Evolutionary conservation across 257 asterid species (phyloP).

Genomic region (Verbena officinalis): DNA sequence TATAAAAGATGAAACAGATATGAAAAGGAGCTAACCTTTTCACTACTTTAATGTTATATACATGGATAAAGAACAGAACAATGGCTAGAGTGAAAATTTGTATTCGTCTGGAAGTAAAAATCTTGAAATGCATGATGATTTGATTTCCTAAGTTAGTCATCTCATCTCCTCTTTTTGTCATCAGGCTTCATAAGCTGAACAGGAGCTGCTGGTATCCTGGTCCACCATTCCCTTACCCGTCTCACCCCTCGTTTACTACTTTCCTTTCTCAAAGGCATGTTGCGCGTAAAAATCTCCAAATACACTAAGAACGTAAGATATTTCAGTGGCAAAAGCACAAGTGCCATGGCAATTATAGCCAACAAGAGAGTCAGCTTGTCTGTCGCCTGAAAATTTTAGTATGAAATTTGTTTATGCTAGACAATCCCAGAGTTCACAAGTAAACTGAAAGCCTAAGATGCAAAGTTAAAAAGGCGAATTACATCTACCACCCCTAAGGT

Average conservation of each 20-base stretch:
- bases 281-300: conserved; percentile 68
- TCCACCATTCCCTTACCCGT: conserved; percentile 88
- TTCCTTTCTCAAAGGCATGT: conserved; percentile 64
- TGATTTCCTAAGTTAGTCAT: not conserved
- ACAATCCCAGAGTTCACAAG: not conserved
- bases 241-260: conserved; percentile 57
- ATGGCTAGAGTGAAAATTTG: no score
- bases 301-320: conserved; percentile 47
- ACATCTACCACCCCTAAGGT: not conserved
- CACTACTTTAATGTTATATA: no score
- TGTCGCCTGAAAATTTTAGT: conserved; percentile 55
- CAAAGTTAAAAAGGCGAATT: not conserved
- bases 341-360: conserved; percentile 38
- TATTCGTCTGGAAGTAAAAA: no score
- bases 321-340: conserved; percentile 53
- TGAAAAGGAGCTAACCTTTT: no score
- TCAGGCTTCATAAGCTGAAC: conserved; percentile 64
- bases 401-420: not conserved
- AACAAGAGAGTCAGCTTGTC: conserved; percentile 48
- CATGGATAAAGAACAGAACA: no score
- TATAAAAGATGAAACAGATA: no score
- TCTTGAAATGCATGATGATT: no score
- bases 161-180: conserved; percentile 69
- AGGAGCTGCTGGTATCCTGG: conserved; percentile 87
- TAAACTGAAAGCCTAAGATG: not conserved